phyloP scores from a whole-genome alignment of 169 alveolate species.

The Eimeria acervulina region DNA sequence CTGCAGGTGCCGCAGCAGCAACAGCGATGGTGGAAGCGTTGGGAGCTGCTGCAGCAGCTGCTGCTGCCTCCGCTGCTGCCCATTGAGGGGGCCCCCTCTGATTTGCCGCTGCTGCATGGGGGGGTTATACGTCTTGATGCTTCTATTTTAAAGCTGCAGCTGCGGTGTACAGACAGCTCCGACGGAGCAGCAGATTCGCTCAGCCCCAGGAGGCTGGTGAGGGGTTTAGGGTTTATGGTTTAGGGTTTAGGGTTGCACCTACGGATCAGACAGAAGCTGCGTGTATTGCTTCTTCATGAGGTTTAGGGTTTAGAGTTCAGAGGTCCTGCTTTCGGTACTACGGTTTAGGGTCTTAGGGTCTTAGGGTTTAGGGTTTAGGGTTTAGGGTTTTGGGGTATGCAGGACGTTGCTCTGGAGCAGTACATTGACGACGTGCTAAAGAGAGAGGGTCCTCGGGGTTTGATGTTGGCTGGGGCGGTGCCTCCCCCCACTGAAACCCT shows the following conservation, averaged over 20 bases:
- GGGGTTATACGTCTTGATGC: background rate
- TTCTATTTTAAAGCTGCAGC: slow-evolving; percentile 26
- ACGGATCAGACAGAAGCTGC: too few relatives aligned
- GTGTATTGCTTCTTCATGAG: too few relatives aligned
- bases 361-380: slow-evolving; percentile 51
- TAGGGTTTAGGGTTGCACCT: slow-evolving; percentile 17
- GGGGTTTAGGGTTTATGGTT: background rate
- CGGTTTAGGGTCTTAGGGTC: too few relatives aligned
- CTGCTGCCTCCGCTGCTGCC: slow-evolving; percentile 53
- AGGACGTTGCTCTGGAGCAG: slow-evolving; percentile 23
- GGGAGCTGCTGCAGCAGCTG: background rate
- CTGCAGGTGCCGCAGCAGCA: slow-evolving; percentile 29
- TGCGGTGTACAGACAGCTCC: background rate
- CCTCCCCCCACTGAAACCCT: background rate
- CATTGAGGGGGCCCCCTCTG: slow-evolving; percentile 9
- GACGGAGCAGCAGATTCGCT: background rate
- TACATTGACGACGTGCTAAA: slow-evolving; percentile 22
- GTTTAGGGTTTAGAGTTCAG: slow-evolving; percentile 19
- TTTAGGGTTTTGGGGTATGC: slow-evolving; percentile 14
- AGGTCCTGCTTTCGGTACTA: too few relatives aligned
- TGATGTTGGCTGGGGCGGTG: background rate
- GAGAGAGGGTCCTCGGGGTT: slow-evolving; percentile 1
- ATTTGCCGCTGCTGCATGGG: slow-evolving; percentile 48
- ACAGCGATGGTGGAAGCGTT: background rate
- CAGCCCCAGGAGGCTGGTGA: background rate